Evolutionary conservation across 805 yeast genomes (phyloP), one percentile per base, ranked within the genome.

Genomic region (Lachancea thermotolerans): DNA sequence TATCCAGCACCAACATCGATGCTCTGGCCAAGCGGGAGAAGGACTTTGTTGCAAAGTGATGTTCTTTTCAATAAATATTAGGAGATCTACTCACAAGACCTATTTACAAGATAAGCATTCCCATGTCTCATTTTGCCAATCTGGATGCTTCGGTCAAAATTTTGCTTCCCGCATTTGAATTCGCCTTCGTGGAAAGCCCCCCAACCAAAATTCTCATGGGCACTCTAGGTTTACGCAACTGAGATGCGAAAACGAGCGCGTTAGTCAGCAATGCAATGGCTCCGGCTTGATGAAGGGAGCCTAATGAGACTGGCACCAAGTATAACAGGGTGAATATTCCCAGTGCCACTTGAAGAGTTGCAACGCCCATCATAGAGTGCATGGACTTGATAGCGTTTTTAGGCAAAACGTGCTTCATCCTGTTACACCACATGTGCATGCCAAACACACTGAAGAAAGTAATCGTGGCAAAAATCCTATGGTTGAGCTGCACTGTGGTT

Each of bases 221-320:
- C 4, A 60, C 56, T 60, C 81, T 72, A 40, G 90, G 89, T 51
- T 72, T 72, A 50, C 81, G 71, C 54, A 85, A 64, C 44, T 77
- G 73, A 46, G 78, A 71, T 10, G 79, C 75, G 44, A 81, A 68
- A 10, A 82, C 71, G 47, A 91, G 70, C n/a, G 88, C 76, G 12
- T 85, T 73, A 0, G 99, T 90, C 55, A 93, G 71, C 40, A 93
- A 71, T 0, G 95, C 95, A 55, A 93, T 69, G 1, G 97, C 95
- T 54, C 98, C 98, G 8, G 96, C 96, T 71, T 93, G 99, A 63
- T 93, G 99, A 5, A 89, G 78, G 3, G 97, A 95, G 1, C 96
- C 99, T 39, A 91, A 67, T 28, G 95, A 86, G 18, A 85, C 81
- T 27, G 99, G 99, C 17, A 93, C 98, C 45, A 90, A 72, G 63